phyloP scores from a whole-genome alignment of 83 land plant genomes.

The Diphasiastrum complanatum region DNA sequence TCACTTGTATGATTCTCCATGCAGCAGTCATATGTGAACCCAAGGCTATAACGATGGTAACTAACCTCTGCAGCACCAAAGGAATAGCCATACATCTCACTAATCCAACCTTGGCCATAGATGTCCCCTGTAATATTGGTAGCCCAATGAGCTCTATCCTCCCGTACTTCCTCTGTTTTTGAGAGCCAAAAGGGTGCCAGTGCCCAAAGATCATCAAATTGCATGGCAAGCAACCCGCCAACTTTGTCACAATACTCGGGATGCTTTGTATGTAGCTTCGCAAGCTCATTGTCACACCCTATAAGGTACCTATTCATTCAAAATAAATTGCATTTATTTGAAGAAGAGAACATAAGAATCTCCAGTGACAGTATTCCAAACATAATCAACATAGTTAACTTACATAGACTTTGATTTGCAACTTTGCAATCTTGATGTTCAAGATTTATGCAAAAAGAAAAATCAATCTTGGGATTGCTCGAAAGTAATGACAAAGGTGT shows the following conservation, averaged over 20 bases:
- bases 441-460: too few relatives aligned
- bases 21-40: neutral
- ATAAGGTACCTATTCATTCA: constrained; percentile 80
- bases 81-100: constrained; percentile 99
- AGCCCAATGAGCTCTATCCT: constrained; percentile 79
- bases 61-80: constrained; percentile 97
- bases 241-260: constrained; percentile 97
- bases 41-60: neutral
- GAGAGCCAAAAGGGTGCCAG: constrained; percentile 95
- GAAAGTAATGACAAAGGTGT: too few relatives aligned
- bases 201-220: constrained; percentile 83
- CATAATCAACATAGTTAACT: too few relatives aligned
- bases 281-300: constrained; percentile 90
- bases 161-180: constrained; percentile 90
- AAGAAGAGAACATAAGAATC: too few relatives aligned
- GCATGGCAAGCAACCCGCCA: constrained; percentile 88
- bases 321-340: too few relatives aligned
- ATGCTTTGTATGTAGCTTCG: constrained; percentile 81
- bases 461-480: too few relatives aligned
- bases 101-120: constrained; percentile 85
- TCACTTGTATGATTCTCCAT: neutral
- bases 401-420: too few relatives aligned
- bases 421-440: too few relatives aligned
- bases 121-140: constrained; percentile 92
- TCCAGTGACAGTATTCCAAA: too few relatives aligned